Evolutionary conservation across 768 basidiomycete species (phyloP), one percentile per base, ranked within the genome.

Genomic region (Serpula lacrymans): DNA sequence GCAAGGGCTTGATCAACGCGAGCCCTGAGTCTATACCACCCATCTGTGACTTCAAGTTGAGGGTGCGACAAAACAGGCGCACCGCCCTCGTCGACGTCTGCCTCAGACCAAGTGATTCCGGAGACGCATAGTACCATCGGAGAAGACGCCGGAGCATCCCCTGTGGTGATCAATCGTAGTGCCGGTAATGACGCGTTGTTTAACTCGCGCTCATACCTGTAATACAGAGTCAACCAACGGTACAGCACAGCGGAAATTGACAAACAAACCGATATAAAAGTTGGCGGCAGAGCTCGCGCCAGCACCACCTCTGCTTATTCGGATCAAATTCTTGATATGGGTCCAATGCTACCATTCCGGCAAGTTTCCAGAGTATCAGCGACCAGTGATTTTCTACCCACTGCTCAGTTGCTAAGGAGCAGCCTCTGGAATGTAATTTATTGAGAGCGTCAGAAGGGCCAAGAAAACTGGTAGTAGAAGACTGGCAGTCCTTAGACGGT

Each of bases 371-470:
- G 3, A 99, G 71, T 22, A 98, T 79, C 32, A 93, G 64, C 8
- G 67, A 60, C 88, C 92, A 99, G 51, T 96, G 93, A 52, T 97
- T 97, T 37, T 86, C 77, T 1, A 96, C 82, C 96, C 96, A 99
- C 17, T 70, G 62, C 47, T 79, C 68, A 6, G 81, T 87, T 2
- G 78, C 87, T 17, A 90, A 71, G 2, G 53, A 58, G 47, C 90
- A 93, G 0, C 85, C 88, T 7, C 56, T 65, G 17, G 59, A 58
- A 3, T 71, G 63, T 8, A 92, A 63, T 43, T 79, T 69, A 18
- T 72, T 58, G 13, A 84, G 62, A 1, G 80, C 85, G 10, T 71
- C 75, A 2, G 65, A 48, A n/a, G 80, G 64, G 9, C 76, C 83
- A 0, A 79, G 64, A 18, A 47, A 42, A 47, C 49, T 30, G 42